Percentiles rank a stretch among this genome's conserved stretches.
Conservation (phyloP, 106 monocot species). For the Vanilla planifolia region DNA sequence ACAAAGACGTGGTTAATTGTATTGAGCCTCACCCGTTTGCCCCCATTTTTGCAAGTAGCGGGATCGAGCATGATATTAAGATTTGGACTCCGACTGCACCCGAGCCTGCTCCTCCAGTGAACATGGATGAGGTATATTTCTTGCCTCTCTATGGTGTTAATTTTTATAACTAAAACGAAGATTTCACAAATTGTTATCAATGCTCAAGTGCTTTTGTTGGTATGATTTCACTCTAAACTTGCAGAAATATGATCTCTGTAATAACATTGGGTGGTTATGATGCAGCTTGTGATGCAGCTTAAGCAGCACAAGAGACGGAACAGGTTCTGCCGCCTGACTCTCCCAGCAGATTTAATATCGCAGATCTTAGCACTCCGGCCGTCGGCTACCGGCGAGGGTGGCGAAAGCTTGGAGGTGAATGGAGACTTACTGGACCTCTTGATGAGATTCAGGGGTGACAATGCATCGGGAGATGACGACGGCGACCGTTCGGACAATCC, state of each 20-base stretch:
- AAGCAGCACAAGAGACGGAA: slow-evolving; percentile 10
- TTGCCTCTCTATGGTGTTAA: background rate
- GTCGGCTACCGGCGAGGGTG: background rate
- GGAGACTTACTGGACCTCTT: slow-evolving; percentile 23
- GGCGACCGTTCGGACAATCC: slow-evolving; percentile 14
- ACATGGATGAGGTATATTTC: slow-evolving; percentile 47
- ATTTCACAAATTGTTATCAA: too few species aligned
- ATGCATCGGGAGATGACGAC: slow-evolving; percentile 10
- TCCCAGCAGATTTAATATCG: slow-evolving; percentile 13
- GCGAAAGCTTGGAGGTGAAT: slow-evolving; percentile 4
- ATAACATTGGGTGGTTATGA: too few species aligned
- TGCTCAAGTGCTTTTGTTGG: too few species aligned
- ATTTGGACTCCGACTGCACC: slow-evolving; percentile 69
- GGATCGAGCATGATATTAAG: slow-evolving; percentile 79
- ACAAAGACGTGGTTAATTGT: slow-evolving; percentile 66
- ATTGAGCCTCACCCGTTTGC: slow-evolving; percentile 67
- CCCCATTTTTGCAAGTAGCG: slow-evolving; percentile 67
- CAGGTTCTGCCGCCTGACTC: slow-evolving; percentile 14
- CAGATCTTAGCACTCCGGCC: slow-evolving; percentile 10
- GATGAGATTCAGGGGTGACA: slow-evolving; percentile 9
- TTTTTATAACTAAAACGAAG: too few species aligned
- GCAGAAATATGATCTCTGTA: too few species aligned
- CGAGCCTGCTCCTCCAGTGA: slow-evolving; percentile 30
- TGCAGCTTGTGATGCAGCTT: background rate
- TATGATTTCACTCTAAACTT: too few species aligned